phyloP scores from a whole-genome alignment of 1,139 yeast genomes.

The Candida glucosophila region DNA sequence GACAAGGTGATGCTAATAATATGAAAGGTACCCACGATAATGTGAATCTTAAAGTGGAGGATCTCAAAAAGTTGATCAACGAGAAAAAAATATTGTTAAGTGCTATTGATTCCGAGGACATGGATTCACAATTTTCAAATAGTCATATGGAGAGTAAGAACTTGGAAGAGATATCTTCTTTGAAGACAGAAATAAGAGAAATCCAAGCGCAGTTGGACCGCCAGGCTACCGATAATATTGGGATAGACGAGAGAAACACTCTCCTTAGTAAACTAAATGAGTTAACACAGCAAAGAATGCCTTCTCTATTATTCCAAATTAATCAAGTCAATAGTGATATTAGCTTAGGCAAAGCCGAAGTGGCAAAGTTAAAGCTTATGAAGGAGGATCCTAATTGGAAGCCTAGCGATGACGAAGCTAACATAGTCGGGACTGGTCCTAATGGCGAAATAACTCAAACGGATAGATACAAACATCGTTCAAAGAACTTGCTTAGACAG shows the following conservation, averaged over 20 bases:
- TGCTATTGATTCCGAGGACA: constrained; percentile 67
- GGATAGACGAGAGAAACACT: constrained; percentile 30
- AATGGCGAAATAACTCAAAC: constrained; percentile 76
- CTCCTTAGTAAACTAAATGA: constrained; percentile 43
- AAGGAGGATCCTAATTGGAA: constrained; percentile 56
- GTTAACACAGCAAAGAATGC: constrained; percentile 57
- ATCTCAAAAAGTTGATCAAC: constrained; percentile 52
- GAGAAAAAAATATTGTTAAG: constrained; percentile 65
- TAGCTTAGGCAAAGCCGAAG: constrained; percentile 56
- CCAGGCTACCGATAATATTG: constrained; percentile 18
- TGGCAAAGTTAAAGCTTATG: constrained; percentile 45
- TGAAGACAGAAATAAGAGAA: constrained; percentile 53
- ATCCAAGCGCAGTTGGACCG: constrained; percentile 41
- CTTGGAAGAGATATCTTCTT: constrained; percentile 46
- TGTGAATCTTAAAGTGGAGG: constrained; percentile 32
- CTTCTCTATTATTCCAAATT: constrained; percentile 57
- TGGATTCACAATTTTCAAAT: constrained; percentile 22
- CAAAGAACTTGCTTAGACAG: constrained; percentile 68
- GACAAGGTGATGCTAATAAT: constrained; percentile 4
- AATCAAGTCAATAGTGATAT: constrained; percentile 58
- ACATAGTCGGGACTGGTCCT: constrained; percentile 72
- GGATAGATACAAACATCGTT: constrained; percentile 71
- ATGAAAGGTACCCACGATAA: constrained; percentile 15
- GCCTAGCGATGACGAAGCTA: constrained; percentile 40
- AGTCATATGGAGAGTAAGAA: constrained; percentile 13